Percentiles rank a stretch among this genome's conserved stretches.
phyloP scores from a whole-genome alignment of 805 yeast species.

The Nakazawaea peltata region DNA sequence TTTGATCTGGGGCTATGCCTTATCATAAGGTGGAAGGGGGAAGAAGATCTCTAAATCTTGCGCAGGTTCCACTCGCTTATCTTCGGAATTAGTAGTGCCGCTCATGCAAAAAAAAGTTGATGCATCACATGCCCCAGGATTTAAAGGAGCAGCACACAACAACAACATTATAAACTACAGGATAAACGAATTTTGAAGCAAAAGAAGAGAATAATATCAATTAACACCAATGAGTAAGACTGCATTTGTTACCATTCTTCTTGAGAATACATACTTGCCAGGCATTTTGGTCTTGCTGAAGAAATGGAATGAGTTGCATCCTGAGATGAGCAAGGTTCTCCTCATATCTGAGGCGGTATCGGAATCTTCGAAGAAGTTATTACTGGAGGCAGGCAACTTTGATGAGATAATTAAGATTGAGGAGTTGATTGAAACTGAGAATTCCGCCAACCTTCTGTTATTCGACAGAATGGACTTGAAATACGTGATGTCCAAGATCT shows the following conservation, averaged over 20 bases:
- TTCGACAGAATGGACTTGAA: constrained; percentile 23
- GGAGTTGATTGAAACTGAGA: background rate
- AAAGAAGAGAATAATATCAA: too few relatives aligned
- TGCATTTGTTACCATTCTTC: constrained; percentile 24
- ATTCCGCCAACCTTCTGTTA: constrained; percentile 6
- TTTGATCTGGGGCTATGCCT: too few relatives aligned
- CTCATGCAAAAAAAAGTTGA: too few relatives aligned
- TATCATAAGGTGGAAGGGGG: too few relatives aligned
- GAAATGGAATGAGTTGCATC: constrained; percentile 15
- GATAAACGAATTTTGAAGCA: too few relatives aligned
- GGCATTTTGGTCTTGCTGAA: constrained; percentile 26
- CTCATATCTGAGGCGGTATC: constrained; percentile 11
- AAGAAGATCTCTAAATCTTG: too few relatives aligned
- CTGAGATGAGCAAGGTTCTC: constrained; percentile 16
- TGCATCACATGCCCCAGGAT: too few relatives aligned
- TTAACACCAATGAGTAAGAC: too few relatives aligned
- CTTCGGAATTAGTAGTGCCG: too few relatives aligned
- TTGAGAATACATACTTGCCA: constrained; percentile 27
- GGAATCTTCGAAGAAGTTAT: background rate
- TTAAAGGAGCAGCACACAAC: too few relatives aligned
- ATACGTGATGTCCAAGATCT: constrained; percentile 43
- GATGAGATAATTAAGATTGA: constrained; percentile 3
- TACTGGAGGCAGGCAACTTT: background rate
- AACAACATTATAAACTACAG: too few relatives aligned
- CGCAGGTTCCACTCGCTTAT: too few relatives aligned